Evolutionary conservation across 1,284 basidiomycete genomes (phyloP).

Genomic region (Bjerkandera adusta): DNA sequence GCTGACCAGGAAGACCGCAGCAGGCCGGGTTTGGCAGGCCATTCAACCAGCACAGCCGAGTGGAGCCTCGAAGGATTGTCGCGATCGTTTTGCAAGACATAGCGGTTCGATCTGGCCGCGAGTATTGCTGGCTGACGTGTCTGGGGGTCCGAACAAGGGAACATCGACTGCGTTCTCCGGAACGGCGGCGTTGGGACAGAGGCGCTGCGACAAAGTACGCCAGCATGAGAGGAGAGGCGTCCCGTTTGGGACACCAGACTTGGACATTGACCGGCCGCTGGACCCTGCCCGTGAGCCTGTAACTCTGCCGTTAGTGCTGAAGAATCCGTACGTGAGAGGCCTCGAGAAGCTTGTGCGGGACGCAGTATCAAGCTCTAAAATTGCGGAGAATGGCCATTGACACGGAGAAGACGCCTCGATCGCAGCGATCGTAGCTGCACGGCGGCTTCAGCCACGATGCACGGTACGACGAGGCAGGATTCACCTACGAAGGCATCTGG

Average conservation of each 20-base stretch:
- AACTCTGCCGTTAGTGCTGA: background rate
- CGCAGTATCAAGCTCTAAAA: background rate
- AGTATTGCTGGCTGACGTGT: background rate
- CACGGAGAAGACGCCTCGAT: background rate
- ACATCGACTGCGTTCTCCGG: constrained; percentile 5
- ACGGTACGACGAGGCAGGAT: too few species aligned
- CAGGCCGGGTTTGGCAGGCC: background rate
- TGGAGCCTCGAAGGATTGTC: constrained; percentile 4
- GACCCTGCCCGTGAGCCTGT: background rate
- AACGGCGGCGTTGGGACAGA: constrained; percentile 1
- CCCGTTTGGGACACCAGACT: constrained; percentile 9
- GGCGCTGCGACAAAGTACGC: background rate
- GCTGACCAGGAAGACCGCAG: constrained; percentile 2
- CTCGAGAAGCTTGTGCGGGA: background rate
- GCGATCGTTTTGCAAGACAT: constrained; percentile 5
- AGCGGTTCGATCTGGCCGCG: constrained; percentile 13
- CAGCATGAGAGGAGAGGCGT: constrained; percentile 10
- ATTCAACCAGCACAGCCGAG: background rate
- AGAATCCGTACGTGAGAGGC: background rate
- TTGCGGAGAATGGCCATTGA: background rate
- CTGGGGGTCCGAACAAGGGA: constrained; percentile 9
- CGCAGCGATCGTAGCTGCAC: background rate
- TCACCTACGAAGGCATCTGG: too few species aligned
- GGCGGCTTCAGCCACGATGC: too few species aligned
- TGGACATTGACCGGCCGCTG: constrained; percentile 3